Percentiles rank a stretch among this genome's conserved stretches.
These are phyloP conservation scores for Kalaharituber pfeilii DNA, from an alignment of 2,329 filamentous ascomycete species.

Conservation along the genomic window DNA sequence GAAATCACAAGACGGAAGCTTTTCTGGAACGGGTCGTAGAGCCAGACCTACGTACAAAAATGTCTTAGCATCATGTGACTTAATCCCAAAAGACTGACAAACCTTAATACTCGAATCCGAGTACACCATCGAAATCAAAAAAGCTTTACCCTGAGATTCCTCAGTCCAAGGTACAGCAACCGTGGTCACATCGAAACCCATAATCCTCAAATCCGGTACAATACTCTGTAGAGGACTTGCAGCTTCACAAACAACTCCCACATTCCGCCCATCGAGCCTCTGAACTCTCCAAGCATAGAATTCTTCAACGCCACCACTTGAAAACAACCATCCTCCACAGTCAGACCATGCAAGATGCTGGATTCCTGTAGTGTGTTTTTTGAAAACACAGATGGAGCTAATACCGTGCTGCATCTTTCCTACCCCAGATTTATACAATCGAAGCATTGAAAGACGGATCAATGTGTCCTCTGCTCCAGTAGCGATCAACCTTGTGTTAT, in stretches of 20 bases:
- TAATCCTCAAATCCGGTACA: constrained; percentile 25
- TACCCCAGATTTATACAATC: constrained; percentile 21
- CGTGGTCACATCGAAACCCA: constrained; percentile 15
- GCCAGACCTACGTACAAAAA: constrained; percentile 33
- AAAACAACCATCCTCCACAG: constrained; percentile 55
- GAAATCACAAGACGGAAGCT: constrained; percentile 26
- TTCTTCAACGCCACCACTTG: constrained; percentile 74
- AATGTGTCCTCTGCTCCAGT: constrained; percentile 55
- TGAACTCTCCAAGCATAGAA: constrained; percentile 66
- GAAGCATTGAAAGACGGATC: constrained; percentile 53
- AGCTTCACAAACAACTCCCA: constrained; percentile 38
- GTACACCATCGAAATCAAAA: constrained; percentile 55
- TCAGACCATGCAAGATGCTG: constrained; percentile 61
- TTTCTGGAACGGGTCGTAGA: constrained; percentile 23
- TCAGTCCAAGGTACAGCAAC: constrained; percentile 11
- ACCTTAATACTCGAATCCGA: constrained; percentile 67
- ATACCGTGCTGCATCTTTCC: constrained; percentile 11
- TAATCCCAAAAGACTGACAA: not conserved
- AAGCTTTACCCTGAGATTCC: constrained; percentile 10
- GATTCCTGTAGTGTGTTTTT: constrained; percentile 66
- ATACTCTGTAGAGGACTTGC: constrained; percentile 27
- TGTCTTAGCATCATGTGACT: constrained; percentile 13
- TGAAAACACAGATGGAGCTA: constrained; percentile 37
- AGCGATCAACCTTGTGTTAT: constrained; percentile 35
- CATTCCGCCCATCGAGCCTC: constrained; percentile 29